Evolutionary conservation across 257 asterid species (phyloP).

Genomic region (Solanum boliviense): DNA sequence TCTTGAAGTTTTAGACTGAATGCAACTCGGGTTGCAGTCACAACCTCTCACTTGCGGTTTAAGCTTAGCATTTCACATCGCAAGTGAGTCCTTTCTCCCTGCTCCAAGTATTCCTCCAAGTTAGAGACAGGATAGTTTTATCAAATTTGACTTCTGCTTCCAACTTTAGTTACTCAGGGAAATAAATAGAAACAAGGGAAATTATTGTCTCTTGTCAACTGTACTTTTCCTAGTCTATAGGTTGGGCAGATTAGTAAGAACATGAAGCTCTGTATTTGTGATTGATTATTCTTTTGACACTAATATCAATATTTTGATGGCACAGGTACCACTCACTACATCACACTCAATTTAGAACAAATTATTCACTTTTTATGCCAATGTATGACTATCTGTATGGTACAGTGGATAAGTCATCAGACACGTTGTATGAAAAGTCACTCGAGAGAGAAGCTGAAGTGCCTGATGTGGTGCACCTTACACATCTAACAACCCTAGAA

Average conservation of each 20-base stretch:
- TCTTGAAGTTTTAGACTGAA: too few relatives aligned
- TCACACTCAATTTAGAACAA: conserved; percentile 32
- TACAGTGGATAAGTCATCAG: conserved; percentile 13
- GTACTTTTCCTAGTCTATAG: background rate
- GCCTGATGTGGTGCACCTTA: conserved; percentile 59
- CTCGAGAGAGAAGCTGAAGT: conserved; percentile 46
- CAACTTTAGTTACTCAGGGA: background rate
- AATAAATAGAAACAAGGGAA: too few relatives aligned
- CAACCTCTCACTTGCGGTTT: too few relatives aligned
- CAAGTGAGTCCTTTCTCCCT: too few relatives aligned
- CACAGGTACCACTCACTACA: conserved; percentile 26
- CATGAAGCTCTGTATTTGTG: background rate
- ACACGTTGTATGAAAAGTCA: conserved; percentile 11
- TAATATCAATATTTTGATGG: background rate
- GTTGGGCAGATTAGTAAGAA: too few relatives aligned
- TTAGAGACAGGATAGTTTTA: too few relatives aligned
- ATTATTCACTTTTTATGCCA: conserved; percentile 29
- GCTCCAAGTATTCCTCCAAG: too few relatives aligned
- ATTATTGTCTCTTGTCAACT: background rate
- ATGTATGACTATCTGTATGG: conserved; percentile 24
- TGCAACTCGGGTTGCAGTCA: too few relatives aligned
- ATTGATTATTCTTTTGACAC: background rate
- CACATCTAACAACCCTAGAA: conserved; percentile 27
- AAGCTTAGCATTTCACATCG: too few relatives aligned
- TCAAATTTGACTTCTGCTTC: too few relatives aligned